Conservation (phyloP, 306 rosid species). For the Lathyrus aphaca region DNA sequence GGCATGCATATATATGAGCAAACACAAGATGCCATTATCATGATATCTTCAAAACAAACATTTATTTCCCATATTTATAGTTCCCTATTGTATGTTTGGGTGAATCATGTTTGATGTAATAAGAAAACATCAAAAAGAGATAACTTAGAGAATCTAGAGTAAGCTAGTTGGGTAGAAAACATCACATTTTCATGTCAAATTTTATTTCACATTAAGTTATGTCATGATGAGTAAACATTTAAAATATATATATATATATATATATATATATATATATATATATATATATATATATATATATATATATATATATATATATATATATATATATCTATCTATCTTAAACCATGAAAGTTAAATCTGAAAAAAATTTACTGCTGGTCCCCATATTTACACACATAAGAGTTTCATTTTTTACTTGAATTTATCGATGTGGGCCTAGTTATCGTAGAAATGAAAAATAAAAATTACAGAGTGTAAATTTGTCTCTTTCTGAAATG, state of each 20-base stretch:
- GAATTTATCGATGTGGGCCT: constrained; percentile 37
- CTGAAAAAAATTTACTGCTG: constrained; percentile 52
- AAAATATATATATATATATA: too few species aligned
- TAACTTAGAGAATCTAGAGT: constrained; percentile 18
- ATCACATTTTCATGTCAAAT: constrained; percentile 57
- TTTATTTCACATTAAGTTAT: constrained; percentile 48
- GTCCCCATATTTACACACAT: constrained; percentile 44
- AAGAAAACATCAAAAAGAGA: not conserved
- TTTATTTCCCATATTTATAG: constrained; percentile 47
- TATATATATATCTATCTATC: too few species aligned
- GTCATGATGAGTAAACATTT: constrained; percentile 40
- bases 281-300: too few species aligned
- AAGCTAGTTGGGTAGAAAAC: constrained; percentile 43
- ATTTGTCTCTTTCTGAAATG: constrained; percentile 21
- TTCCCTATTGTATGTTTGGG: constrained; percentile 49
- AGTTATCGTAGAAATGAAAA: constrained; percentile 4
- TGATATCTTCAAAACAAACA: constrained; percentile 21
- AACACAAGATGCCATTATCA: constrained; percentile 16
- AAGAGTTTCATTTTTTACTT: constrained; percentile 22
- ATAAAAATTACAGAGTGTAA: constrained; percentile 14
- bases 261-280: too few species aligned
- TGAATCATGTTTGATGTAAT: constrained; percentile 45
- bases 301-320: too few species aligned
- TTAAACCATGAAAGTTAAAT: constrained; percentile 50
- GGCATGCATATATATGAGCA: too few species aligned